Conservation (phyloP, 208 protist genomes). For the Naegleria fowleri region DNA sequence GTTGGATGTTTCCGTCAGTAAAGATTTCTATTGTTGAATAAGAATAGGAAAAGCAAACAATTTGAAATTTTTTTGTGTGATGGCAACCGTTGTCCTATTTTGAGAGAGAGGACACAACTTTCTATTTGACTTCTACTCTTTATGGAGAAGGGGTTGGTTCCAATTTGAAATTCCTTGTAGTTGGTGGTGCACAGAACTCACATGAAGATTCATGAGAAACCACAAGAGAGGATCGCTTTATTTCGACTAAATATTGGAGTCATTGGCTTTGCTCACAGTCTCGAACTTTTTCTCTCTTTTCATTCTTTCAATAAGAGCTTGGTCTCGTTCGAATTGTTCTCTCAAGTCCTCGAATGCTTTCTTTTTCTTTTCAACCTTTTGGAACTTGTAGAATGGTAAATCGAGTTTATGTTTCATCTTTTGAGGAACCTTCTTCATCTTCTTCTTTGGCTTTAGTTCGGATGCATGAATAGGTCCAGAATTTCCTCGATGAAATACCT, state of each 20-base stretch:
- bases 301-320: neutral
- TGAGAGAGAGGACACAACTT: neutral
- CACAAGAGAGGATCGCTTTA: too few species aligned
- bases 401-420: neutral
- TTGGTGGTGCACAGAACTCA: too few species aligned
- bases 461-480: neutral
- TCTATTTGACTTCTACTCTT: neutral
- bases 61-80: neutral
- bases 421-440: neutral
- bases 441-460: neutral
- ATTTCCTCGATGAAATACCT: neutral
- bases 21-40: too few species aligned
- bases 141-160: neutral
- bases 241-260: too few species aligned
- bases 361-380: neutral
- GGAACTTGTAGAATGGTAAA: constrained; percentile 15
- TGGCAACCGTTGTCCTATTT: neutral
- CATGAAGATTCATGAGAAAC: too few species aligned
- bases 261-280: neutral
- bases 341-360: neutral
- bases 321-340: neutral
- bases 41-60: too few species aligned
- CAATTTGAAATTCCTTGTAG: neutral
- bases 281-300: neutral
- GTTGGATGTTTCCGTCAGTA: neutral